Evolutionary conservation across 805 yeast genomes (phyloP), one percentile per base, ranked within the genome.

Genomic region (Metschnikowia sp.): DNA sequence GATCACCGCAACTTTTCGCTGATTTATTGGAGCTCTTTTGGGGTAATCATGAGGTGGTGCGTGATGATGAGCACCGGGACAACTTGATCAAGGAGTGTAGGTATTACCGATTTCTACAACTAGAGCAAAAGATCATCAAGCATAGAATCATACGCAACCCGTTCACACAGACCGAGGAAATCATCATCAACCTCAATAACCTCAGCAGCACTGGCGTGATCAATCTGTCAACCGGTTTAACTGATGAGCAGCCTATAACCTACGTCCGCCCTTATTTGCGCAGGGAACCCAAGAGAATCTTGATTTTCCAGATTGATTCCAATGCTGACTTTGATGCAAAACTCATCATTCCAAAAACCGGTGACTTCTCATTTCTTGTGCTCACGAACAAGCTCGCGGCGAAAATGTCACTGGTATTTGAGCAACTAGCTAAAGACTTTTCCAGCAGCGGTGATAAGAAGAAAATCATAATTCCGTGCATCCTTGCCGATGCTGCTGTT

Each of bases 81-180:
- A 63, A 78, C 12, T 68, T 90, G 48, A 63, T 84, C 8, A 72
- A 72, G 44, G 97, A 90, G 60, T 86, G 95, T 53, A 74, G 78
- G 39, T 90, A 86, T 65, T 90, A 88, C 63, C 72, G 92, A 40
- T 84, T 90, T 55, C 68, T 79, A 40, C 89, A 82, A 33, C 69
- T 90, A 34, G 95, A 86, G 61, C 96, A 89, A 66, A 66, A 75
- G 50, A 61, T 90, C 22, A 64, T 86, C n/a, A 76, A 77, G 41
- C 79, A 76, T 55, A 63, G 63, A 28, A 71, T 85, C 10, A 50
- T 66, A 1, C 62, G 63, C 40, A 84, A 86, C 55, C 85, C 88
- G 0, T 72, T 79, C 52, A 22, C 43, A 3, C 59, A 72, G 0
- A 55, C 60, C 2, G 81, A 82, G 53, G 94, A 86, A 54, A 85